phyloP scores from a whole-genome alignment of 2,329 filamentous ascomycete genomes.

The Fusarium succisae region DNA sequence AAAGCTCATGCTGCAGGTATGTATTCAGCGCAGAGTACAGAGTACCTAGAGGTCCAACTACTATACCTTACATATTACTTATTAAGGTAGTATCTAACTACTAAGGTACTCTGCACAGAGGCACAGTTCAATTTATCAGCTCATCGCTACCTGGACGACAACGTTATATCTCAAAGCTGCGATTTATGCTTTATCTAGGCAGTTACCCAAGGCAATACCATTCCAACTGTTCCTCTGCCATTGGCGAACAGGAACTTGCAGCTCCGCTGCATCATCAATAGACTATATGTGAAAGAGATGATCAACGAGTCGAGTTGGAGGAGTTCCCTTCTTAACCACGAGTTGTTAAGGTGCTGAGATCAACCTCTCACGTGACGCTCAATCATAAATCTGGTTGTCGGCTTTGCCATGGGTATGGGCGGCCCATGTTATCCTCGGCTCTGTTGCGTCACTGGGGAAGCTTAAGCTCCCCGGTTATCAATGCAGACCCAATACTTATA shows the following conservation, averaged over 20 bases:
- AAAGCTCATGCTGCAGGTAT: not conserved
- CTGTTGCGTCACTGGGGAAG: constrained; percentile 41
- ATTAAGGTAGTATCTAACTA: not conserved
- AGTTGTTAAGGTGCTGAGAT: not conserved
- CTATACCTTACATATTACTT: not conserved
- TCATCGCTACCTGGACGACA: not conserved
- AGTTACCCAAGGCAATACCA: not conserved
- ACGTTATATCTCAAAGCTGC: not conserved
- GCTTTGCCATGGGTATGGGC: constrained; percentile 32
- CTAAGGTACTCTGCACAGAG: not conserved
- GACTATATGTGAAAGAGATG: not conserved
- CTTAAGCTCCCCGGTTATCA: constrained; percentile 29
- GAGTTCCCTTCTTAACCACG: not conserved
- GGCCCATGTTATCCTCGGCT: constrained; percentile 42
- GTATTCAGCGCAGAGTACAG: not conserved
- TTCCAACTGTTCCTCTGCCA: not conserved
- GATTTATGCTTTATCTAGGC: not conserved
- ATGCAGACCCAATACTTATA: constrained; percentile 11
- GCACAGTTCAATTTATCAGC: not conserved
- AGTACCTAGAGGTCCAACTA: not conserved
- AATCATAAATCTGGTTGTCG: constrained; percentile 12
- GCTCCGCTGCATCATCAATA: not conserved
- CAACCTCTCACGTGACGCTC: constrained; percentile 31
- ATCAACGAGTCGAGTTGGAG: not conserved
- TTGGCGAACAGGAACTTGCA: not conserved